Conservation (phyloP, 129 eudicot genomes). For the Chrysanthemum seticuspe region DNA sequence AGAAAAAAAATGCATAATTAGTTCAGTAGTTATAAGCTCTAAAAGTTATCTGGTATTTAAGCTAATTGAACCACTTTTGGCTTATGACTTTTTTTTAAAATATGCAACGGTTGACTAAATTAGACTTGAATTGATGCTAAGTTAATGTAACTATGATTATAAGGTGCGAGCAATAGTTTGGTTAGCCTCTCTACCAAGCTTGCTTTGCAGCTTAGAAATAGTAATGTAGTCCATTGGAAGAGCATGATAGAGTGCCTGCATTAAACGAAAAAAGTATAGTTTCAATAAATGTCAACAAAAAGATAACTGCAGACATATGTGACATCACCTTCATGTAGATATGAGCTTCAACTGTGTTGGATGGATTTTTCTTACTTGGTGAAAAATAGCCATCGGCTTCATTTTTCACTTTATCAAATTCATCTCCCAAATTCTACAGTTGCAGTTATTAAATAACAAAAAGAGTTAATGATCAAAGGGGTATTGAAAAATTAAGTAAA, state of each 20-base stretch:
- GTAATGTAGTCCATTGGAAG: slow-evolving; percentile 78
- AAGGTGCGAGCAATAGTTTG: slow-evolving; percentile 51
- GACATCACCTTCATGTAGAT: slow-evolving; percentile 85
- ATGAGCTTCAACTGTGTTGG: slow-evolving; percentile 43
- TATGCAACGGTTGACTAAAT: too few species aligned
- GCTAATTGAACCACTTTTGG: too few species aligned
- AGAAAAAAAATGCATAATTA: too few species aligned
- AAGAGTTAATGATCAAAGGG: slow-evolving; percentile 11
- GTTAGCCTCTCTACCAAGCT: slow-evolving; percentile 83
- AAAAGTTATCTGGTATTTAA: too few species aligned
- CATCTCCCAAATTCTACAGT: slow-evolving; percentile 62
- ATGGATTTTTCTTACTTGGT: slow-evolving; percentile 38
- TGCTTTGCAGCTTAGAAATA: slow-evolving; percentile 67
- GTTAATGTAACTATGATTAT: too few species aligned
- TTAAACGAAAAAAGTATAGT: slow-evolving; percentile 7
- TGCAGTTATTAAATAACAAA: not conserved
- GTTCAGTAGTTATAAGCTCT: too few species aligned
- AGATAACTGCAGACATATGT: slow-evolving; percentile 9
- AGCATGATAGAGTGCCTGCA: slow-evolving; percentile 87
- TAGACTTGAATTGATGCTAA: too few species aligned
- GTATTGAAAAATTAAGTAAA: not conserved
- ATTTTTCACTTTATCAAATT: slow-evolving; percentile 89
- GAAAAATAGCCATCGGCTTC: slow-evolving; percentile 55
- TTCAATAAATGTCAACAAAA: not conserved
- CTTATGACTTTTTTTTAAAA: too few species aligned